Conservation (phyloP, 805 yeast species). For the Ascoidea asiatica region DNA sequence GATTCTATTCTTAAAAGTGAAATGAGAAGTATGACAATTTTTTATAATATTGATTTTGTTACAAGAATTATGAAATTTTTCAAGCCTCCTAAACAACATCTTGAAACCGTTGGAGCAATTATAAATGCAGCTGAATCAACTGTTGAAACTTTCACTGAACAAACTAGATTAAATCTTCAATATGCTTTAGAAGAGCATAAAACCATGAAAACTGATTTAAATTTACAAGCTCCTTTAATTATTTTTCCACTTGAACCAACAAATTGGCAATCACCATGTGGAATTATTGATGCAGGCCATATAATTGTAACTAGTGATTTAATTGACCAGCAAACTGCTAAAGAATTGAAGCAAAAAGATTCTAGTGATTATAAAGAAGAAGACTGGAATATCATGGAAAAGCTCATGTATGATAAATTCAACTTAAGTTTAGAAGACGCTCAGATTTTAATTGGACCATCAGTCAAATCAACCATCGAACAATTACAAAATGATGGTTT, state of each 20-base stretch:
- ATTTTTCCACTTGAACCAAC: constrained; percentile 75
- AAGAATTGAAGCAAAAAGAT: constrained; percentile 46
- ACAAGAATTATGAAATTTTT: constrained; percentile 68
- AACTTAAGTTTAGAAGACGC: constrained; percentile 69
- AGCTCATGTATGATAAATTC: constrained; percentile 84
- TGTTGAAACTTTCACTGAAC: constrained; percentile 78
- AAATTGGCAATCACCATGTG: constrained; percentile 75
- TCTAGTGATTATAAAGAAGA: constrained; percentile 37
- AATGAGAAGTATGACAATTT: constrained; percentile 76
- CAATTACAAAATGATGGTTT: constrained; percentile 40
- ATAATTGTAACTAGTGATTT: constrained; percentile 72
- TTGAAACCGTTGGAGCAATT: constrained; percentile 80
- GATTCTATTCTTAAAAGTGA: constrained; percentile 67
- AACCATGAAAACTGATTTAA: constrained; percentile 73
- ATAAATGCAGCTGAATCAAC: constrained; percentile 93
- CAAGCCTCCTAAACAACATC: constrained; percentile 73
- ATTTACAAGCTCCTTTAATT: constrained; percentile 86
- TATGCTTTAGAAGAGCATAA: constrained; percentile 92
- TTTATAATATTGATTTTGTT: constrained; percentile 74
- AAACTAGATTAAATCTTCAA: constrained; percentile 84
- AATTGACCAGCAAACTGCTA: constrained; percentile 54
- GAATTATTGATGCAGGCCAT: constrained; percentile 92
- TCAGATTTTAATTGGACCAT: constrained; percentile 77
- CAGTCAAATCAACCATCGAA: constrained; percentile 62
- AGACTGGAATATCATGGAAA: constrained; percentile 66